A percentile compares a stretch with the other conserved stretches of the same genome.
phyloP scores from a whole-genome alignment of 768 basidiomycete species.

The Auriscalpium orientale region DNA sequence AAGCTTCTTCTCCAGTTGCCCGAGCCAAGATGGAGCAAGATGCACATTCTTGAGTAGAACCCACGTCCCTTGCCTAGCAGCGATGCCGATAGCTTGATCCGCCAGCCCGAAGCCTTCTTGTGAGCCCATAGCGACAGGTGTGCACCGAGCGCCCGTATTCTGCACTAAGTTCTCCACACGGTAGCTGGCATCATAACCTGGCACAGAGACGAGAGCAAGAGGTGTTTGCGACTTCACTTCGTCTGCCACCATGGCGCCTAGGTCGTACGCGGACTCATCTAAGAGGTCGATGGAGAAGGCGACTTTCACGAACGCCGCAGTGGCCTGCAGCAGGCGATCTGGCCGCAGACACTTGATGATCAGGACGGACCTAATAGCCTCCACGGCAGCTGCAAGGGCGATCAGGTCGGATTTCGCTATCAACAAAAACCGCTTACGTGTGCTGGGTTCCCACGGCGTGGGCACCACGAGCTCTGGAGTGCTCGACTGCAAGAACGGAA shows the following conservation, averaged over 20 bases:
- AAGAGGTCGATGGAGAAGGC: constrained; percentile 83
- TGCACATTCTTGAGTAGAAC: constrained; percentile 97
- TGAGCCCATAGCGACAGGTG: constrained; percentile 96
- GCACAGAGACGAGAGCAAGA: constrained; percentile 84
- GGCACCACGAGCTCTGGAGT: constrained; percentile 67
- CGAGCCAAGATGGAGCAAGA: constrained; percentile 91
- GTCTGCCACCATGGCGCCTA: constrained; percentile 67
- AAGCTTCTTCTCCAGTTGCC: constrained; percentile 92
- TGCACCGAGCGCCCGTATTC: constrained; percentile 66
- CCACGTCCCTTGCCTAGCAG: constrained; percentile 91
- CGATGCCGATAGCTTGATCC: constrained; percentile 90
- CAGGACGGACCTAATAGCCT: constrained; percentile 68
- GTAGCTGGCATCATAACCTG: constrained; percentile 98
- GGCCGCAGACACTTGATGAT: constrained; percentile 89
- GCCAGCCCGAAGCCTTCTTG: constrained; percentile 95
- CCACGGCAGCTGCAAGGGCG: constrained; percentile 47
- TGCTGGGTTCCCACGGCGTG: constrained; percentile 68
- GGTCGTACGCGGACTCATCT: constrained; percentile 63
- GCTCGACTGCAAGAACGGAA: constrained; percentile 55
- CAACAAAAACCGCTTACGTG: constrained; percentile 47
- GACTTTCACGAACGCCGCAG: constrained; percentile 61
- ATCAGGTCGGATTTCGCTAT: constrained; percentile 9
- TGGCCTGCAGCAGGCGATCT: constrained; percentile 82
- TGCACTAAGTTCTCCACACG: constrained; percentile 84
- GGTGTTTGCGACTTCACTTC: constrained; percentile 80